Base-by-base conservation (phyloP, 2,329 filamentous ascomycete genomes). In the Nemania sp. region DNA sequence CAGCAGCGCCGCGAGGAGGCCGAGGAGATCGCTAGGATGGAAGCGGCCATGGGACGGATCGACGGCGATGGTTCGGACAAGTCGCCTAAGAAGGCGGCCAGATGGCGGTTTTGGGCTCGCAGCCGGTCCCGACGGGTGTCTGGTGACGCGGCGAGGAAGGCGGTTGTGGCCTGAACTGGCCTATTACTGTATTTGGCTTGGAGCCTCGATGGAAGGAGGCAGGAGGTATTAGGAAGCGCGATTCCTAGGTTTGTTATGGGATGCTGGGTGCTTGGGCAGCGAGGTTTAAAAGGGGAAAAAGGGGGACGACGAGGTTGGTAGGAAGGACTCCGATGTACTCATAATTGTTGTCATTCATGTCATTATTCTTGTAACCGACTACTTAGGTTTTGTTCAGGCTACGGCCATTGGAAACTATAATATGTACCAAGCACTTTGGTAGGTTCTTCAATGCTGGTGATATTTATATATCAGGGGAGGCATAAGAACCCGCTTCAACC, bases 1-100 rank as follows among this genome's bases (percentile, higher is more conserved):
- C 64, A 66, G 48, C 70, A 72, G 61, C 63, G 65, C 21, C 63
- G 61, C 45, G 68, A 71, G 56, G 55, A 63, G 15, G 60, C 60
- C 45, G 57, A 60, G 66, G 56, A 42, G 18, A 17, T 25, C n/a
- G 48, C 57, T 7, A 42, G 32, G 35, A 21, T 37, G 18, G 25
- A 37, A 40, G 59, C n/a, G n/a, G n/a, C 25, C 34, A 29, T 49
- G 15, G 52, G 43, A 20, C 32, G 54, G 35, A 13, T 21, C 5
- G 29, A 55, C 21, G 45, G 46, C 18, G 43, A 54, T 13, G 34
- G 3, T 3, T 7, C 32, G 10, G 17, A 56, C 12, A 55, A 57
- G 25, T 60, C 62, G 5, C 25, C 47, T 17, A 67, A 63, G 34
- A 64, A 61, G 37, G n/a, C 47, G 15, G 47, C 59, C 15, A 67